Evolutionary conservation across 352 stramenopile species (phyloP).

Genomic region (Peronospora farinosa): DNA sequence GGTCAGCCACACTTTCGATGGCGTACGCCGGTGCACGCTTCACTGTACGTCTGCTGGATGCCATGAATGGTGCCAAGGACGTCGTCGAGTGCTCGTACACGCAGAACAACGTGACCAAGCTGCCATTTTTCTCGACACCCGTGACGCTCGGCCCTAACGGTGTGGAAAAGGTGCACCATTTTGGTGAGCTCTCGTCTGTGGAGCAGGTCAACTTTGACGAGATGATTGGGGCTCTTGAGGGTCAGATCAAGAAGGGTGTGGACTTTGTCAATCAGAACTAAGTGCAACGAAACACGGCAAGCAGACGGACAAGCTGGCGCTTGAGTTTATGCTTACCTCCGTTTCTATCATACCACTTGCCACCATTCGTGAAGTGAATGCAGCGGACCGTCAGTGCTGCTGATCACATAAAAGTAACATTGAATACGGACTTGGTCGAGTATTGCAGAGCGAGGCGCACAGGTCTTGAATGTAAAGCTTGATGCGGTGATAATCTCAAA

Average conservation of each 20-base stretch:
- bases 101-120: constrained; percentile 92
- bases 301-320: too few relatives aligned
- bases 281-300: neutral
- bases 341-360: too few relatives aligned
- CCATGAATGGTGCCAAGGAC: constrained; percentile 91
- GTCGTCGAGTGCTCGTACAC: constrained; percentile 97
- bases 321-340: too few relatives aligned
- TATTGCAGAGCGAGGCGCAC: too few relatives aligned
- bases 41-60: constrained; percentile 88
- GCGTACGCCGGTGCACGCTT: constrained; percentile 97
- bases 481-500: too few relatives aligned
- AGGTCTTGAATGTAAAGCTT: too few relatives aligned
- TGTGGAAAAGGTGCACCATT: constrained; percentile 92
- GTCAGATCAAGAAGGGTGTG: constrained; percentile 85
- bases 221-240: constrained; percentile 82
- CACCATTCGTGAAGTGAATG: too few relatives aligned
- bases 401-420: too few relatives aligned
- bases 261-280: constrained; percentile 76
- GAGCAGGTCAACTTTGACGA: constrained; percentile 88
- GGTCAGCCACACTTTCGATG: constrained; percentile 98
- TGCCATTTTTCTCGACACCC: constrained; percentile 93
- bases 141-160: constrained; percentile 95
- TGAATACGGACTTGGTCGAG: too few relatives aligned
- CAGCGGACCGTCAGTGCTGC: too few relatives aligned
- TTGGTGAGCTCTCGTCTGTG: constrained; percentile 77